These are phyloP conservation scores for Pyrenochaeta sp. DNA, from an alignment of 2,329 filamentous ascomycete species.

Conservation along the genomic window DNA sequence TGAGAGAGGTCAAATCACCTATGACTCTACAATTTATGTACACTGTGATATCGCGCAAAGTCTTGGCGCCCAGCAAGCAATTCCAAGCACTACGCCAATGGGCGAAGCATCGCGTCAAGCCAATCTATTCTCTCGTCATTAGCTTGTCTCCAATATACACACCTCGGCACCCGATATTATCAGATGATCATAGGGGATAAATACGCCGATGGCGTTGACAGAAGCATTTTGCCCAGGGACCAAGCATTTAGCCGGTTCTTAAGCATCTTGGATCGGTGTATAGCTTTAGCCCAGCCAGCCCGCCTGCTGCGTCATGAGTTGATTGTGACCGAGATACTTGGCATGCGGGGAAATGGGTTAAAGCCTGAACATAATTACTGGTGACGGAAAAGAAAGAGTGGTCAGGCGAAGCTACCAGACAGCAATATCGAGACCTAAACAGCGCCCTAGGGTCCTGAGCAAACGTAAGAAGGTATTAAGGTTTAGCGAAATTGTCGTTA, in stretches of 20 bases:
- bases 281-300: slow-evolving; percentile 1
- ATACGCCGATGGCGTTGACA: slow-evolving; percentile 15
- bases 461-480: neutral
- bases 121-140: slow-evolving; percentile 19
- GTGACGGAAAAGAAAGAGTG: slow-evolving; percentile 2
- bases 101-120: slow-evolving; percentile 19
- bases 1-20: neutral
- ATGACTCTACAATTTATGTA: neutral
- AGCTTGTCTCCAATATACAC: slow-evolving; percentile 18
- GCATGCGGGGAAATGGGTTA: slow-evolving; percentile 3
- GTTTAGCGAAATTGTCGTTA: neutral
- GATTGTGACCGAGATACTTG: slow-evolving; percentile 12
- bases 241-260: slow-evolving; percentile 41
- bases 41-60: slow-evolving; percentile 12
- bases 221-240: slow-evolving; percentile 28
- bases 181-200: slow-evolving; percentile 15
- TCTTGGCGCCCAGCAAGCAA: slow-evolving; percentile 15
- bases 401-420: neutral
- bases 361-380: neutral
- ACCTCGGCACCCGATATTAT: slow-evolving; percentile 15
- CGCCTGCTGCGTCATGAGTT: slow-evolving; percentile 12
- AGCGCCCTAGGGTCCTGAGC: neutral
- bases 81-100: slow-evolving; percentile 21
- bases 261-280: slow-evolving; percentile 11
- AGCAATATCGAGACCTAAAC: neutral